Conservation (phyloP, 257 asterid species). For the Solanum medicagineum region DNA sequence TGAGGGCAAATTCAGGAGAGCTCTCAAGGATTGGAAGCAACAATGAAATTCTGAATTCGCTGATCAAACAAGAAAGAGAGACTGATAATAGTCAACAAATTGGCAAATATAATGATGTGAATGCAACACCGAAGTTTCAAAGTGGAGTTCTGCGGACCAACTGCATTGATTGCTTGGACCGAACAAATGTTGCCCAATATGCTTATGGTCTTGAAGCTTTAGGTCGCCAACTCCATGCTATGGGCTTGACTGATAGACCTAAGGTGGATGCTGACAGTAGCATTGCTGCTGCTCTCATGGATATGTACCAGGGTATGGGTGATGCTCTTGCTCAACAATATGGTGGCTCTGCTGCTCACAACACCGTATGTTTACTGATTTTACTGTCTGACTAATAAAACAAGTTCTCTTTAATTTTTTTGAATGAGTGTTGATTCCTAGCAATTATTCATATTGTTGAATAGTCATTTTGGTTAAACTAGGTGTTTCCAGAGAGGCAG, state of each 20-base stretch:
- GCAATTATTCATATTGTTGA: background rate
- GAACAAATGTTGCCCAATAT: constrained; percentile 97
- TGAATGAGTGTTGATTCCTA: background rate
- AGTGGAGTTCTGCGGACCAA: constrained; percentile 99
- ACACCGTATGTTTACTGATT: constrained; percentile 40
- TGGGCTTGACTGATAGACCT: constrained; percentile 77
- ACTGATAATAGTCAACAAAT: constrained; percentile 31
- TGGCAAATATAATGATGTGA: constrained; percentile 22
- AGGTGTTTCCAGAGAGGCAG: constrained; percentile 98
- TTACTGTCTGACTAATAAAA: background rate
- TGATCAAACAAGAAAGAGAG: constrained; percentile 53
- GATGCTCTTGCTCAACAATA: constrained; percentile 98
- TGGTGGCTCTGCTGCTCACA: constrained; percentile 99
- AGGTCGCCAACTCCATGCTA: constrained; percentile 87
- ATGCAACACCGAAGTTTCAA: constrained; percentile 45
- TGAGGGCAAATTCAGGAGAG: constrained; percentile 62
- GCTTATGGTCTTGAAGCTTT: constrained; percentile 96
- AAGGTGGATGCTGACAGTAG: constrained; percentile 93
- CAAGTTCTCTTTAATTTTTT: background rate
- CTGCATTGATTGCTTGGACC: constrained; percentile 96
- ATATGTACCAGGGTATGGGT: constrained; percentile 98
- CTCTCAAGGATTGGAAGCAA: constrained; percentile 44
- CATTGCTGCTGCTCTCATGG: constrained; percentile 98
- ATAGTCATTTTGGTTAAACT: constrained; percentile 5
- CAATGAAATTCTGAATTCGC: constrained; percentile 28